Base-by-base conservation (phyloP, 139 green algal genomes). In the Desmodesmus armatus region DNA sequence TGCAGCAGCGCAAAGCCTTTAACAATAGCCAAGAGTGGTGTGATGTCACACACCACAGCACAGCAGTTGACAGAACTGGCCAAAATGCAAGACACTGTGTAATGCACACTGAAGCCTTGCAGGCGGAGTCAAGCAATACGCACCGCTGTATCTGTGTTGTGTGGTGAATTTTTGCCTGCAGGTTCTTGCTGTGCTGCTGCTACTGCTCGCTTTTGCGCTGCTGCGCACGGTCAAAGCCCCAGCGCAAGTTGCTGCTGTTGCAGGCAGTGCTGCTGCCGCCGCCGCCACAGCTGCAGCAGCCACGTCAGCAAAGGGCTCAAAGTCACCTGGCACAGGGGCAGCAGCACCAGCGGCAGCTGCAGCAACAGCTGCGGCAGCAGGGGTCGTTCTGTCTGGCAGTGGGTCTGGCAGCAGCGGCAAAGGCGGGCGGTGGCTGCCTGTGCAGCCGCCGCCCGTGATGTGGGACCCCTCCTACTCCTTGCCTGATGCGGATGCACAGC, bases 161-260 rank as follows among this genome's bases (percentile, higher is more conserved):
- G n/a, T n/a, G n/a, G n/a, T n/a, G n/a, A n/a, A n/a, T n/a, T n/a
- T n/a, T n/a, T n/a, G n/a, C n/a, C n/a, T n/a, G n/a, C n/a, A n/a
- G n/a, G n/a, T n/a, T n/a, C n/a, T n/a, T n/a, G n/a, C n/a, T n/a
- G n/a, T n/a, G 21, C 25, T 80, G 49, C 44, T 76, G 55, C 21
- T 35, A 39, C 79, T 85, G 63, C 65, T 85, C 29, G 43, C 79
- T 23, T 19, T 77, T 29, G 19, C 53, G 13, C 79, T 85, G 63
- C 37, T 85, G 79, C n/a, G 77, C 9, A 15, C 39, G 7, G 31
- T 15, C 3, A 17, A 44, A 2, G n/a, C 33, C 3, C 44, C 78
- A n/a, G 49, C 43, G 17, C 79, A n/a, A n/a, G n/a, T n/a, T n/a
- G n/a, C 65, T 72, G 39, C 63, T 13, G 62, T 41, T 9, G 37